Evolutionary conservation across 2,329 filamentous ascomycete genomes (phyloP), one percentile per base, ranked within the genome.

Genomic region (Colletotrichum sp.): DNA sequence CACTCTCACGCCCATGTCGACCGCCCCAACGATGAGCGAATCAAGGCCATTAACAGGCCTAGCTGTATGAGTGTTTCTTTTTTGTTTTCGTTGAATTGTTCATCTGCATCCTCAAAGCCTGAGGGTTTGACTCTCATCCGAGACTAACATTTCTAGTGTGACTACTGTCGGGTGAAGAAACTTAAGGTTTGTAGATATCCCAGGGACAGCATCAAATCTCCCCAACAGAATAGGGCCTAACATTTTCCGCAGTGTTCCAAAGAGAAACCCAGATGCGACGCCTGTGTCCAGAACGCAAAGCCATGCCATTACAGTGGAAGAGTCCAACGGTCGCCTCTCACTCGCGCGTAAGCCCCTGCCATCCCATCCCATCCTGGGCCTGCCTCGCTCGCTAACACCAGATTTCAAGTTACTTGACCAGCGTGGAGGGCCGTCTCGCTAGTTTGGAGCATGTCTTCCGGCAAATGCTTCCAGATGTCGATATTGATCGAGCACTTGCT

Each of bases 241-340:
- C 57, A 6, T 21, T 33, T 9, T 29, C 54, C 21, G 12, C 47
- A 80, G 78, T 80, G 79, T 61, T 79, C 78, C 16, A 79, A 78
- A 62, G 75, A 79, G 24, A 69, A 74, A 3, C 79, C 79, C 2
- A 75, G 66, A 27, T 80, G 79, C 70, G 76, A 47, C n/a, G 76
- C 76, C 18, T 80, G 78, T 36, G 36, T 76, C 8, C 76, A 78
- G 61, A 77, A 78, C 63, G 66, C 69, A 47, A 68, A 75, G 38
- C 18, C 70, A 31, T 80, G 79, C 63, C 77, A 79, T 51, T 80
- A 80, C 61, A 80, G 79, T 59, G 78, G 79, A 27, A 75, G 76
- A 15, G 75, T 77, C 34, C 72, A 69, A 33, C 75, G 78, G 18
- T 78, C 78, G 13, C 79, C 79, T 24, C 76, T 80, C 34, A 80